Base-by-base conservation (phyloP, 2,329 filamentous ascomycete genomes). In the Penicillium sp. region DNA sequence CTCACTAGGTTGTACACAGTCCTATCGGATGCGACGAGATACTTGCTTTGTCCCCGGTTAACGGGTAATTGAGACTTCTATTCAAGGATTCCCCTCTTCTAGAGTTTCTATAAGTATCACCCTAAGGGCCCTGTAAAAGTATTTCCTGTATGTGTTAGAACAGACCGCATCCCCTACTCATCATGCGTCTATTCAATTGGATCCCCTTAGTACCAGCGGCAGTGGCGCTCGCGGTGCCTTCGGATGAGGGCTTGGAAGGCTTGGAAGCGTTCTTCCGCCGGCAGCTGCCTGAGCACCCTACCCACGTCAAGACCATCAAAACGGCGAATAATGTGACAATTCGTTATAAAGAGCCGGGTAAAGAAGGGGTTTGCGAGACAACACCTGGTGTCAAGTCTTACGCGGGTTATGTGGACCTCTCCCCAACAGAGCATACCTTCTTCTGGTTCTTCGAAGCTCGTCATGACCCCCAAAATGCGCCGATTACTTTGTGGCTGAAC, bases 361-460 rank as follows among this genome's bases (percentile, higher is more conserved):
- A 66, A 43, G 64, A 68, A 34, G 68, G 64, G 4, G 59, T 80
- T 48, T 81, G 79, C 55, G 79, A 82, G 65, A 73, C 77, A 3
- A 77, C 79, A 14, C 77, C 77, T 1, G 72, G 75, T 25, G 78
- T 81, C 16, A 80, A 80, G 55, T 79, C 75, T 25, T 81, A 76
- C 57, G 75, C 77, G 1, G 78, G 79, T 18, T 81, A 81, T 56
- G 74, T 79, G 11, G 78, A 80, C 57, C 71, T 80, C 8, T 72
- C 65, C 4, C 69, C 75, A 3, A 66, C 78, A 34, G 69, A 79
- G 49, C 78, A 80, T 58, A 75, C 79, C 38, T 68, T 69, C 57
- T 74, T 82, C 64, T 82, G 75, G 72, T 79, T 81, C 64, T 82
- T 81, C 53, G 78, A 81, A 59, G 71, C 78, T 11, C 72, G 79